Base-by-base conservation (phyloP, 2,329 filamentous ascomycete genomes). In the Paecilomyces dactylethromorphus region DNA sequence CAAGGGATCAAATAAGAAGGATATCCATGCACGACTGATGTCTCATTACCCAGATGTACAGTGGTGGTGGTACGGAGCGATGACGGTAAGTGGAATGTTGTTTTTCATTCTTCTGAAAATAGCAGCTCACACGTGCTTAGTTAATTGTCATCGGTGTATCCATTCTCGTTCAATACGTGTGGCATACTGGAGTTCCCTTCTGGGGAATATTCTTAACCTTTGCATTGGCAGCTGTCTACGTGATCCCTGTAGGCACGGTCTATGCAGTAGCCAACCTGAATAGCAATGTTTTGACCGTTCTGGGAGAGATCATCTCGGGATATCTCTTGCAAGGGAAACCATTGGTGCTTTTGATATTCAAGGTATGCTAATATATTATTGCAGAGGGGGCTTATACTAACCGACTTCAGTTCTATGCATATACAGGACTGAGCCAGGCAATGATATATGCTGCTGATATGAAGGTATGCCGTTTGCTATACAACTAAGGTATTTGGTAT, bases 371-470 rank as follows among this genome's bases (percentile, higher is more conserved):
- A n/a, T n/a, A n/a, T n/a, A 10, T 7, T 87, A 35, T 84, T 84
- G 59, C 83, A 86, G 78, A 88, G 87, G 83, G 80, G 87, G 76
- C 86, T 87, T 74, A 86, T 87, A 70, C 86, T 62, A 1, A 56
- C 39, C 53, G 26, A 55, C 26, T 8, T 31, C 24, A 63, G 61
- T 65, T 85, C 66, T 88, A 87, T 66, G 83, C 84, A 56, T 87
- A 86, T 69, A 81, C 87, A 53, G 83, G 80, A 71, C 84, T 77
- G 58, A 71, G 74, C 12, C 77, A 80, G 60, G 78, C 74, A 0
- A 71, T 79, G 33, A 76, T 74, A 39, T 81, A 80, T 57, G 72
- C 72, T 4, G 72, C 76, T 56, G 80, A 82, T 61, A 73, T 81
- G 73, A 82, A 86, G 72, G 78, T 85, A 5, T 12, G 57, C n/a